phyloP scores from a whole-genome alignment of 495 filamentous ascomycete species.

The Astrocystis sublimbata region DNA sequence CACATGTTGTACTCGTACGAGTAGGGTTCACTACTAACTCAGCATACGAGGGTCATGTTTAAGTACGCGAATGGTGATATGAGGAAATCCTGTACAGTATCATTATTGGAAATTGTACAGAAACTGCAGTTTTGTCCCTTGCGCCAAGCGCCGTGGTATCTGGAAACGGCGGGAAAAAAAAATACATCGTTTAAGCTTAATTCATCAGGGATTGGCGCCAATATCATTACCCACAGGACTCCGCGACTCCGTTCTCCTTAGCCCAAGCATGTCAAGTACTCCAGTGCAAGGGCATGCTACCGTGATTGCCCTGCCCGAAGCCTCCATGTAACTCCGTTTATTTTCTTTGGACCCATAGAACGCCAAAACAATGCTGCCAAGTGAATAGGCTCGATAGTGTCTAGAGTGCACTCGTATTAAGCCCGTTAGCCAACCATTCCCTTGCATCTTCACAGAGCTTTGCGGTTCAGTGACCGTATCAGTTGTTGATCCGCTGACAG shows the following conservation, averaged over 20 bases:
- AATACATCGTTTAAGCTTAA: neutral
- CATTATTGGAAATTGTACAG: too few species aligned
- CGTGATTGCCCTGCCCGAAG: neutral
- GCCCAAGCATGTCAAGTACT: neutral
- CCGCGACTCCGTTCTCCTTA: conserved; percentile 1
- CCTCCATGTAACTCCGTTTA: neutral
- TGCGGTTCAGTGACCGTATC: conserved; percentile 63
- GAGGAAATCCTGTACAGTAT: too few species aligned
- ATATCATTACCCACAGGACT: neutral
- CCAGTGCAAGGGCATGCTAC: neutral
- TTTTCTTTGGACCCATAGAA: conserved; percentile 13
- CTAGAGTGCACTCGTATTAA: neutral
- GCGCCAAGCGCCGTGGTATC: conserved; percentile 6
- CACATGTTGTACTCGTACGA: too few species aligned
- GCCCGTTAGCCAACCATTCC: neutral
- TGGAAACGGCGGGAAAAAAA: neutral
- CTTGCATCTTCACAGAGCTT: conserved; percentile 32
- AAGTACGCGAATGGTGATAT: too few species aligned
- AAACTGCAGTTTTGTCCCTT: too few species aligned
- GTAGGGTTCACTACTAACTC: too few species aligned
- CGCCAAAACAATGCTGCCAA: conserved; percentile 26
- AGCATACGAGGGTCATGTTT: too few species aligned
- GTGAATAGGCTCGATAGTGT: neutral
- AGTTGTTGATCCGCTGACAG: conserved; percentile 68
- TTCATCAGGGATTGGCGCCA: neutral